Evolutionary conservation across 768 basidiomycete species (phyloP).

Genomic region (Kockovaella imperatae): DNA sequence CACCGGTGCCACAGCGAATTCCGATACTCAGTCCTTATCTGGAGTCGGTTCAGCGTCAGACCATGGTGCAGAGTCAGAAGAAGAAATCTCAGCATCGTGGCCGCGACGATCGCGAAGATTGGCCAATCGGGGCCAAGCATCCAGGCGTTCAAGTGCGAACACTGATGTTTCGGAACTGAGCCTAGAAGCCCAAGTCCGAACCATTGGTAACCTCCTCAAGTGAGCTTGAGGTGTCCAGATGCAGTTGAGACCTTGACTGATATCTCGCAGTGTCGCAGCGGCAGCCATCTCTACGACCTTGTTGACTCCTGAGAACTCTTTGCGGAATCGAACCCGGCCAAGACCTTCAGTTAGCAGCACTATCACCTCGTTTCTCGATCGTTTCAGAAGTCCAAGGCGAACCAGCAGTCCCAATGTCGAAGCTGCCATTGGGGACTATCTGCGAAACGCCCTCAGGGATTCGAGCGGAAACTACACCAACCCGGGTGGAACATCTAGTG

Average conservation of each 20-base stretch:
- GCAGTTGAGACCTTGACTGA: neutral
- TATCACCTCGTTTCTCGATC: conserved; percentile 11
- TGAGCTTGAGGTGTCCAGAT: conserved; percentile 10
- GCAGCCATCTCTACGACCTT: conserved; percentile 83
- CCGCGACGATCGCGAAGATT: conserved; percentile 2
- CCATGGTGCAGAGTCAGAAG: conserved; percentile 6
- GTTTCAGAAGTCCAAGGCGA: conserved; percentile 17
- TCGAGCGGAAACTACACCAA: conserved; percentile 37
- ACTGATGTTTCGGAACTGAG: conserved; percentile 6
- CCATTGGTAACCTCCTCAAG: conserved; percentile 33
- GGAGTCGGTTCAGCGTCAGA: too few relatives aligned
- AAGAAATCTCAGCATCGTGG: neutral
- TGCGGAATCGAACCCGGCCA: conserved; percentile 45
- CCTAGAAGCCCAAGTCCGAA: conserved; percentile 30
- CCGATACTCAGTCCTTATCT: too few relatives aligned
- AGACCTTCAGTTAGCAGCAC: neutral
- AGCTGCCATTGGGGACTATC: conserved; percentile 49
- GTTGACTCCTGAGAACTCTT: conserved; percentile 51
- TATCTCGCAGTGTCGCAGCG: conserved; percentile 64
- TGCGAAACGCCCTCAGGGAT: conserved; percentile 30
- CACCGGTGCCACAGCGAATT: too few relatives aligned
- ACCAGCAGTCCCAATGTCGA: conserved; percentile 18
- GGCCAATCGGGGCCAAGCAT: conserved; percentile 5
- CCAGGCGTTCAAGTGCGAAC: conserved; percentile 3
- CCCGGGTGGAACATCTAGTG: conserved; percentile 17